Conservation (phyloP, 345 rosid species). For the Eucalyptus albens region DNA sequence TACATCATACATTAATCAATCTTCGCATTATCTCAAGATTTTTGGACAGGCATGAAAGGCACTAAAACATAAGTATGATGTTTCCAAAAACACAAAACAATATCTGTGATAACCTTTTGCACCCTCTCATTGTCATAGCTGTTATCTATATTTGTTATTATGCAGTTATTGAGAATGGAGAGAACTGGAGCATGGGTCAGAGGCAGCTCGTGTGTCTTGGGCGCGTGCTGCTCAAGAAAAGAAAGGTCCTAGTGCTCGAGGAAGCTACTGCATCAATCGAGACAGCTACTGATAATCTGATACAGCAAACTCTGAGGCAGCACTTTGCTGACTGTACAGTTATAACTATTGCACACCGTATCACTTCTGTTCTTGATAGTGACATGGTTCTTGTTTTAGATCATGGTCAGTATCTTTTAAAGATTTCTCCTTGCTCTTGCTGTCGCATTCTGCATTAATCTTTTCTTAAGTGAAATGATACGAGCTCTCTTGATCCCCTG, state of each 20-base stretch:
- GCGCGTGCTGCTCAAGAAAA: conserved; percentile 67
- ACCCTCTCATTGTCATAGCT: not conserved
- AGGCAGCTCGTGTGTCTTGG: conserved; percentile 82
- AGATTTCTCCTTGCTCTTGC: not conserved
- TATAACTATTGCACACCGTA: conserved; percentile 76
- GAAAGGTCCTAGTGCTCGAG: conserved; percentile 70
- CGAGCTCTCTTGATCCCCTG: not conserved
- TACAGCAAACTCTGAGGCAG: conserved; percentile 58
- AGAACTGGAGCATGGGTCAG: conserved; percentile 95
- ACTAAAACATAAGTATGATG: not conserved
- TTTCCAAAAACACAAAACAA: not conserved
- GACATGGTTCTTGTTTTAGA: conserved; percentile 68
- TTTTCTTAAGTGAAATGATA: not conserved
- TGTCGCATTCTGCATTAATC: not conserved
- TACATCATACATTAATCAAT: not conserved
- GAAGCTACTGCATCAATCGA: conserved; percentile 92
- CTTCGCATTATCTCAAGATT: not conserved
- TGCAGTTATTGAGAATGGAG: conserved; percentile 73
- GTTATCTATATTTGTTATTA: not conserved
- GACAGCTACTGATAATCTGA: conserved; percentile 70
- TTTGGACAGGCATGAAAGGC: not conserved
- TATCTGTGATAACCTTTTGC: not conserved
- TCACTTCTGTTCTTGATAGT: conserved; percentile 78
- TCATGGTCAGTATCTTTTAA: conserved; percentile 27
- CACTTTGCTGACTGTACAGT: conserved; percentile 62